phyloP scores from a whole-genome alignment of 129 eudicot species.

The Escallonia herrerae region DNA sequence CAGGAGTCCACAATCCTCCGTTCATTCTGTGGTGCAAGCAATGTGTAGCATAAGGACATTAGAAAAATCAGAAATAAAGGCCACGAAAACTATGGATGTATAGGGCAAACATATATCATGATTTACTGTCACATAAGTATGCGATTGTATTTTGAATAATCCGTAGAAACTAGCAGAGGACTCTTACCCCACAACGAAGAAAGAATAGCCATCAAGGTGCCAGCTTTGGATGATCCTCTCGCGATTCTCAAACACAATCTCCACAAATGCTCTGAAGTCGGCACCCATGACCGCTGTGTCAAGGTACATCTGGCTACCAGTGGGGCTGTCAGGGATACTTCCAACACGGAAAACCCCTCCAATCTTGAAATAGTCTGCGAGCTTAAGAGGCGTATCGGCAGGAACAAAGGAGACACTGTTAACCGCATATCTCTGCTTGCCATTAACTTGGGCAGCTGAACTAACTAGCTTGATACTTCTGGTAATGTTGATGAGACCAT shows the following conservation, averaged over 20 bases:
- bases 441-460: slow-evolving; percentile 34
- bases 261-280: slow-evolving; percentile 53
- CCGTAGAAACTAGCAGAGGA: no score
- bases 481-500: slow-evolving; percentile 52
- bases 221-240: slow-evolving; percentile 63
- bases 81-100: no score
- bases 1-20: slow-evolving; percentile 52
- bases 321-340: slow-evolving; percentile 60
- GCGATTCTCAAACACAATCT: slow-evolving; percentile 68
- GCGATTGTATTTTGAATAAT: no score
- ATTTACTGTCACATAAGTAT: no score
- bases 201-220: slow-evolving; percentile 86
- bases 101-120: no score
- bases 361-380: slow-evolving; percentile 73
- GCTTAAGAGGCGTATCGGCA: slow-evolving; percentile 75
- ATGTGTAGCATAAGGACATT: no score
- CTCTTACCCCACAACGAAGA: slow-evolving; percentile 84
- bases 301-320: slow-evolving; percentile 24
- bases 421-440: slow-evolving; percentile 67
- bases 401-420: slow-evolving; percentile 69
- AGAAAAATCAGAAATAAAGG: no score
- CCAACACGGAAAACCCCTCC: slow-evolving; percentile 57
- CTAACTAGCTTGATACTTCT: slow-evolving; percentile 47
- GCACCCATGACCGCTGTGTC: slow-evolving; percentile 83
- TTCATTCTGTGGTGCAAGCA: slow-evolving; percentile 52